These are phyloP conservation scores for Kuraishia piskuri DNA, from an alignment of 805 yeast species.

Conservation along the genomic window DNA sequence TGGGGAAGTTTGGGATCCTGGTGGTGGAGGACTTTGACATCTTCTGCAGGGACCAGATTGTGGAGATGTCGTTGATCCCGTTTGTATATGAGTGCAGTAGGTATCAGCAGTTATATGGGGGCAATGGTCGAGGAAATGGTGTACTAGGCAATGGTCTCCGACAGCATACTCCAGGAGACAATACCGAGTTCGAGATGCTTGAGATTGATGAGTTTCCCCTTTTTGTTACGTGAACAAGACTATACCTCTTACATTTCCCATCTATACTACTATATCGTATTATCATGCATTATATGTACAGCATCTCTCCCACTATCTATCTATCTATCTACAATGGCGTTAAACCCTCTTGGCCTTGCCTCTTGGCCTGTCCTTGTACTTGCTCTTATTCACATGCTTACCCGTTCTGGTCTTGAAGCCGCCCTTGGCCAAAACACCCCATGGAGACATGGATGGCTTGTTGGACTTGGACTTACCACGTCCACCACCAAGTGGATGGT, in stretches of 20 bases:
- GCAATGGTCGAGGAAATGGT: neutral
- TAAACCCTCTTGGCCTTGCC: conserved; percentile 29
- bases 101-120: neutral
- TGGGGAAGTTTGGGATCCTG: conserved; percentile 2
- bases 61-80: conserved; percentile 1
- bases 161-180: conserved; percentile 1
- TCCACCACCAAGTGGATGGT: conserved; percentile 99
- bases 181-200: neutral
- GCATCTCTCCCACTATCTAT: neutral
- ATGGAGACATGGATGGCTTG: conserved; percentile 87
- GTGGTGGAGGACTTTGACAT: conserved; percentile 6
- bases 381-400: conserved; percentile 72
- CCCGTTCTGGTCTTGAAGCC: conserved; percentile 91
- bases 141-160: too few species aligned
- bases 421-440: conserved; percentile 92
- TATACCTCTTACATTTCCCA: neutral
- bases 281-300: neutral
- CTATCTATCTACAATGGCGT: neutral
- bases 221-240: neutral
- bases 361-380: conserved; percentile 89
- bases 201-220: conserved; percentile 5
- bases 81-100: neutral
- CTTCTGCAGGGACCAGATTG: conserved; percentile 5
- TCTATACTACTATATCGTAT: neutral
- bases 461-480: conserved; percentile 98